Evolutionary conservation across 768 basidiomycete genomes (phyloP), one percentile per base, ranked within the genome.

Genomic region (Leccinum disarticulatum): DNA sequence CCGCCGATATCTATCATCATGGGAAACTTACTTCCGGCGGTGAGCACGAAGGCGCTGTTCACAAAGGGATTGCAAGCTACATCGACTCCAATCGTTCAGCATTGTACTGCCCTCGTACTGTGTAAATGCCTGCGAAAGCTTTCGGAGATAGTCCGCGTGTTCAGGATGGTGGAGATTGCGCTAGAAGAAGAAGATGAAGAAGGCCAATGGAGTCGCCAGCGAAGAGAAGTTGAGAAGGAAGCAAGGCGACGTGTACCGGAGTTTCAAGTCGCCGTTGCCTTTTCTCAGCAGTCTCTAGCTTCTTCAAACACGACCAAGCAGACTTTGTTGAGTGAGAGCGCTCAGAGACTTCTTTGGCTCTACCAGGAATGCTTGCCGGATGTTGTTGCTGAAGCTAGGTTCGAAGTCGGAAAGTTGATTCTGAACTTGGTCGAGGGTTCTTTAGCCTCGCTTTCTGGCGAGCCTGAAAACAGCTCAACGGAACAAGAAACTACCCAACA

Each of bases 391-490:
- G 93, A 95, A 70, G 85, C 86, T 28, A 80, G 87, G 53, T 98
- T 95, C 65, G 95, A 98, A 71, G 84, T 89, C 38, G 92, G 92
- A 2, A 93, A 93, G 70, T 68, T 95, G 22, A 73, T 95, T 30
- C 77, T 78, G 57, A 76, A 78, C 57, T 77, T 87, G 62, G 62
- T 72, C 50, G 70, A 76, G 48, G 70, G 68, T 31, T 73, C 73
- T 13, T 55, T 71, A 2, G 57, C 51, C 10, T 60, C 68, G 36
- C 56, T 69, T 28, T 63, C 68, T 1, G 58, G 47, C 25, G 57
- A 60, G 25, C 46, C 56, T 9, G 62, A 30, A 22, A 49, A 3
- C 1, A 31, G 17, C 25, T 31, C 57, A 35, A 66, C 47, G 9
- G 65, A 56, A n/a, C 71, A 30, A 2, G 58, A 64, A 27, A 64